Conservation (phyloP, 345 rosid genomes). For the Iberis pinnata region DNA sequence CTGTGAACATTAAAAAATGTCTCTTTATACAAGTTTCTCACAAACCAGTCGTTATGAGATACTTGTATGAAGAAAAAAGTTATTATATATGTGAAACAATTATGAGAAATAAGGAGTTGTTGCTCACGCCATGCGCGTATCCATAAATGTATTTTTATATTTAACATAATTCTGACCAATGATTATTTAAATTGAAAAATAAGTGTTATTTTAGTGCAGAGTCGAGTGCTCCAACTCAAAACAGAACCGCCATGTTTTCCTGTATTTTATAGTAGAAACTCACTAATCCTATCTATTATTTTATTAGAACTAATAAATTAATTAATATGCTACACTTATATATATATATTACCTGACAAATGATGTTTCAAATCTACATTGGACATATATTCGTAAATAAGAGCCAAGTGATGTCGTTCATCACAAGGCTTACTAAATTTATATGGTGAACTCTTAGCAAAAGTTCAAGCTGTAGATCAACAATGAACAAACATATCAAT, state of each 20-base stretch:
- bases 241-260: constrained; percentile 4
- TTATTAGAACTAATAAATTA: too few species aligned
- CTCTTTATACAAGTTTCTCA: neutral
- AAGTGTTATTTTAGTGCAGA: constrained; percentile 26
- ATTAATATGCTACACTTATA: too few species aligned
- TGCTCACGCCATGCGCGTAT: too few species aligned
- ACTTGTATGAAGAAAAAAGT: too few species aligned
- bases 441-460: constrained; percentile 38
- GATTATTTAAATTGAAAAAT: too few species aligned
- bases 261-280: neutral
- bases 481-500: neutral
- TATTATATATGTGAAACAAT: too few species aligned
- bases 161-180: too few species aligned
- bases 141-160: too few species aligned
- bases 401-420: constrained; percentile 28
- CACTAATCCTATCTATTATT: too few species aligned
- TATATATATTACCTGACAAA: constrained; percentile 11
- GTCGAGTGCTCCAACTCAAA: constrained; percentile 34
- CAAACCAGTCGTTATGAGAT: too few species aligned
- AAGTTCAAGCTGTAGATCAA: constrained; percentile 25
- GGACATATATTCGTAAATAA: constrained; percentile 40
- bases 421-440: constrained; percentile 34
- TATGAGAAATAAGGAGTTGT: too few species aligned
- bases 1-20: neutral
- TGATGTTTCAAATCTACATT: constrained; percentile 22